Evolutionary conservation across 495 filamentous ascomycete species (phyloP), one percentile per base, ranked within the genome.

Genomic region (Talaromyces adpressus): DNA sequence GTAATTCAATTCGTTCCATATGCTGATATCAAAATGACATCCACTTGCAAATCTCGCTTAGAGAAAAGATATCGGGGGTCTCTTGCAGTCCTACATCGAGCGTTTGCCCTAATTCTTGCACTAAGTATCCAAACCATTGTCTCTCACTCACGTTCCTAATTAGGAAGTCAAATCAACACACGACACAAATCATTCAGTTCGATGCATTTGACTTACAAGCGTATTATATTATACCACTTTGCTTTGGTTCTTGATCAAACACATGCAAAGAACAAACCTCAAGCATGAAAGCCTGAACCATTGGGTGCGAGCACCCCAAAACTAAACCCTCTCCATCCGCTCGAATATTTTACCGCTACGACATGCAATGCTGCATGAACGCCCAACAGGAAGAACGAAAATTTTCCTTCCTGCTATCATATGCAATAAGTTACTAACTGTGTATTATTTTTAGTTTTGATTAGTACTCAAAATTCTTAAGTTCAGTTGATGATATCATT

Each of bases 341-440:
- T 49, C 45, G 45, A 49, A 20, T 49, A 49, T 20, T 49, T 49
- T 49, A 49, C 45, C 45, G 45, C 45, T 49, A 49, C 45, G 1
- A 49, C 22, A 49, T 49, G 51, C 20, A 29, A 29, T 54, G 51
- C 51, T 54, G 51, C 51, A 54, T 54, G 51, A 54, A 54, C 51
- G 51, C 51, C 51, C 51, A 54, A 54, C 51, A 54, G 20, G 51
- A 11, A 54, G 20, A 27, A 49, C 45, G 18, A 18, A 6, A 49
- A 0, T 20, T 16, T 39, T 41, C 36, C 14, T 41, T 41, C 36
- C 9, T 16, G 14, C 14, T 41, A 41, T 16, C 14, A 41, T 36
- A 36, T 36, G 32, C 39, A 45, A 16, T 45, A 16, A 6, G 14
- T n/a, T 45, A 18, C 14, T 16, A 0, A 18, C 39, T 16, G 39